Conservation (phyloP, 148 eudicot genomes). For the Oxyria digyna region DNA sequence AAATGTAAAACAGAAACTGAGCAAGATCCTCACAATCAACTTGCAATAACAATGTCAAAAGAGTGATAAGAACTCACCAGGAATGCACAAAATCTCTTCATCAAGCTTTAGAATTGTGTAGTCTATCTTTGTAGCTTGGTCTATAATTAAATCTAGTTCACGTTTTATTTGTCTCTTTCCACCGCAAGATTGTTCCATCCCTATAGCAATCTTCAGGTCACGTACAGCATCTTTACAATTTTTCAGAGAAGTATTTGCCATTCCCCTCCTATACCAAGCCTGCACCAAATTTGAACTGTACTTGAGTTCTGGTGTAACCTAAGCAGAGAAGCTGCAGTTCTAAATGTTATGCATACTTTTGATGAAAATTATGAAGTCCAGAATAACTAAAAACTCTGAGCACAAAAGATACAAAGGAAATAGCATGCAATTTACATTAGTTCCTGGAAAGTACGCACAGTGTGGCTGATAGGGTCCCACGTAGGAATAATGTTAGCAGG, state of each 20-base stretch:
- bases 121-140: slow-evolving; percentile 13
- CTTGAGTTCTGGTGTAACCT: neutral
- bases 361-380: neutral
- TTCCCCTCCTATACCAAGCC: slow-evolving; percentile 97
- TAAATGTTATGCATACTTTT: neutral
- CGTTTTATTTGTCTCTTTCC: slow-evolving; percentile 65
- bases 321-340: neutral
- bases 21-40: neutral
- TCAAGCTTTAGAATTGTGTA: slow-evolving; percentile 13
- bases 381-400: neutral
- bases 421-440: neutral
- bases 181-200: slow-evolving; percentile 43
- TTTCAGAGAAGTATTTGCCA: slow-evolving; percentile 55
- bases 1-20: neutral
- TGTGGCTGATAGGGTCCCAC: too few relatives aligned
- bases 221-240: slow-evolving; percentile 45
- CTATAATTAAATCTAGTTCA: slow-evolving; percentile 33
- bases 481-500: too few relatives aligned
- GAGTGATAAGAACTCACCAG: slow-evolving; percentile 20
- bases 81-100: slow-evolving; percentile 15
- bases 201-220: slow-evolving; percentile 45
- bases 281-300: slow-evolving; percentile 17
- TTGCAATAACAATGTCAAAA: neutral
- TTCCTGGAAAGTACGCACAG: neutral
- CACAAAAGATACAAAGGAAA: neutral